These are phyloP conservation scores for Salix viminalis DNA, from an alignment of 345 rosid genomes.

Conservation along the genomic window DNA sequence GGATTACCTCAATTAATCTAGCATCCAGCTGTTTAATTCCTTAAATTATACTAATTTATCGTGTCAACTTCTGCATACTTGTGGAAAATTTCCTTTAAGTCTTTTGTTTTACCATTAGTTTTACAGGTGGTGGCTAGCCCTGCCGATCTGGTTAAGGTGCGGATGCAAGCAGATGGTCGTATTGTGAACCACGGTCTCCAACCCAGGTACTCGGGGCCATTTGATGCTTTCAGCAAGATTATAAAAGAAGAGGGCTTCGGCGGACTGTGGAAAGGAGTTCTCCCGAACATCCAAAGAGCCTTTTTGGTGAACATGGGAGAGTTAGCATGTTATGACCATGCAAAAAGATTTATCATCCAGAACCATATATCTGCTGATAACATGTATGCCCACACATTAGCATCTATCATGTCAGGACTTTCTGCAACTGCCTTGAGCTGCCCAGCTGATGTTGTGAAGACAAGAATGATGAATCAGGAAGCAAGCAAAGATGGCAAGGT, in stretches of 20 bases:
- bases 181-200: conserved; percentile 51
- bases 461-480: conserved; percentile 80
- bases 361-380: conserved; percentile 53
- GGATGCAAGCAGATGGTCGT: conserved; percentile 84
- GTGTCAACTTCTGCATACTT: too few species aligned
- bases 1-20: background rate
- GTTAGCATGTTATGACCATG: conserved; percentile 87
- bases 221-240: conserved; percentile 59
- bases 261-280: conserved; percentile 83
- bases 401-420: conserved; percentile 78
- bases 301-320: conserved; percentile 92
- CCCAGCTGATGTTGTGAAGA: conserved; percentile 90
- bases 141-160: conserved; percentile 84
- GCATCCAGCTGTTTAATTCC: background rate
- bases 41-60: background rate
- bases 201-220: conserved; percentile 61
- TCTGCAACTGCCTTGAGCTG: conserved; percentile 73
- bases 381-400: conserved; percentile 67
- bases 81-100: background rate
- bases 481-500: conserved; percentile 29
- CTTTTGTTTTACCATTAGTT: conserved; percentile 32
- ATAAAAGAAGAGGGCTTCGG: conserved; percentile 47
- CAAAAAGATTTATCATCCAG: conserved; percentile 56
- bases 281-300: conserved; percentile 83
- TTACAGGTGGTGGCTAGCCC: conserved; percentile 85